Conservation (phyloP, 139 green algal genomes). For the Zygnema circumcarinatum region DNA sequence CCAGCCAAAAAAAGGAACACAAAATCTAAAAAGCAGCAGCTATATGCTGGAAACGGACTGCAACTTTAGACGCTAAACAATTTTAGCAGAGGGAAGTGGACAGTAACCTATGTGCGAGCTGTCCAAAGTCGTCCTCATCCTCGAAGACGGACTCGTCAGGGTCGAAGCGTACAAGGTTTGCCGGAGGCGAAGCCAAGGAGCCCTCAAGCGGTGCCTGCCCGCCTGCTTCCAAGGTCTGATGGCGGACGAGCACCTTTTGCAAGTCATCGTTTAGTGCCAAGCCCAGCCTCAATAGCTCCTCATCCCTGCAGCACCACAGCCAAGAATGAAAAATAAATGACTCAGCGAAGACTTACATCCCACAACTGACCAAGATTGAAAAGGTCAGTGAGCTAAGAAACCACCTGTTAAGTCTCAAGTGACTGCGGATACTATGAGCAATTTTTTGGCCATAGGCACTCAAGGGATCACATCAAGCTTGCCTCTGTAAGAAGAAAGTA, state of each 20-base stretch:
- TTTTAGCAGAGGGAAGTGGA: not conserved
- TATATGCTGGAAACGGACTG: no score
- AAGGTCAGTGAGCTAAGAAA: constrained; percentile 17
- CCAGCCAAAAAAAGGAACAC: no score
- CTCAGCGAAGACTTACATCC: constrained; percentile 1
- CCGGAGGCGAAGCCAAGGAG: not conserved
- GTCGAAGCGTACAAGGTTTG: constrained; percentile 2
- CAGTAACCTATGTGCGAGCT: not conserved
- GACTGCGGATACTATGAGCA: no score
- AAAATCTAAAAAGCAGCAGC: no score
- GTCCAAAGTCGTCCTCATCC: constrained; percentile 6
- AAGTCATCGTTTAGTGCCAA: constrained; percentile 51
- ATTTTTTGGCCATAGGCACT: no score
- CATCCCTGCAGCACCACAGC: constrained; percentile 26
- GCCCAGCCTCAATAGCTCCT: constrained; percentile 24
- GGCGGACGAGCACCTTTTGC: constrained; percentile 40
- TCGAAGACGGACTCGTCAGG: not conserved
- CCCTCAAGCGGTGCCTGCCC: not conserved
- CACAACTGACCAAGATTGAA: not conserved
- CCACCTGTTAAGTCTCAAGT: not conserved
- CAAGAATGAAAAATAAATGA: not conserved
- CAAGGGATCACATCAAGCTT: no score
- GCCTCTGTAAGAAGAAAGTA: no score
- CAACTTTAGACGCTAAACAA: no score
- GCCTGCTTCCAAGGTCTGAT: not conserved